Evolutionary conservation across 2,329 filamentous ascomycete species (phyloP), one percentile per base, ranked within the genome.

Genomic region (Paecilomyces variotii): DNA sequence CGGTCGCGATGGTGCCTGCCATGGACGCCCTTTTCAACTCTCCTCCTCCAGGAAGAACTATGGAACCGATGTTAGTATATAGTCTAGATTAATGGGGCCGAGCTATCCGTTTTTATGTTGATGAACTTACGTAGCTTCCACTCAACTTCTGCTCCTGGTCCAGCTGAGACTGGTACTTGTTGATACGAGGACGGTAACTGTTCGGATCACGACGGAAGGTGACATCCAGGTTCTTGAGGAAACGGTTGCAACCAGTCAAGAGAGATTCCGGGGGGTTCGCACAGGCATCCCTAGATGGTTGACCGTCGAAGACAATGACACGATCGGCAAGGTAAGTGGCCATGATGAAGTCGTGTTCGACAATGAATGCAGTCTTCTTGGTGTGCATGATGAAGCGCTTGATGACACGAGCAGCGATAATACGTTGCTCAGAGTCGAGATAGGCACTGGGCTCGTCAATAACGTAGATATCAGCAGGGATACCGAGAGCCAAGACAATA

Each of bases 331-430:
- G 82, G 71, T 88, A 88, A 51, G 86, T 88, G 49, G 86, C 85
- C 92, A 97, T 97, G 80, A 97, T 96, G 81, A 99, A 97, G 84
- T 99, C 94, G 88, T 99, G 94, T 86, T 99, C 94, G 74, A 99
- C 93, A 67, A 99, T 87, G 76, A 99, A 99, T 55, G 94, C 94
- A 0, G 94, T 99, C 86, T 97, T 97, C 87, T 97, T 97, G 69
- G 91, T 87, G 82, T 99, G 93, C 94, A 99, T 99, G 78, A 99
- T 99, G 84, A 96, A 99, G 66, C 94, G 89, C 84, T 99, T 99
- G 81, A 99, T 99, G 73, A 99, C 95, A 72, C 92, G 89, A 53
- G 93, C 89, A 62, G 92, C 93, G 68, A 99, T 87, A 72, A 99
- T 96, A 89, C 94, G 93, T 80, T 99, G 94, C 80, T 99, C 94